These are phyloP conservation scores for Leccinum truebloodii DNA, from an alignment of 768 basidiomycete species.

Conservation along the genomic window DNA sequence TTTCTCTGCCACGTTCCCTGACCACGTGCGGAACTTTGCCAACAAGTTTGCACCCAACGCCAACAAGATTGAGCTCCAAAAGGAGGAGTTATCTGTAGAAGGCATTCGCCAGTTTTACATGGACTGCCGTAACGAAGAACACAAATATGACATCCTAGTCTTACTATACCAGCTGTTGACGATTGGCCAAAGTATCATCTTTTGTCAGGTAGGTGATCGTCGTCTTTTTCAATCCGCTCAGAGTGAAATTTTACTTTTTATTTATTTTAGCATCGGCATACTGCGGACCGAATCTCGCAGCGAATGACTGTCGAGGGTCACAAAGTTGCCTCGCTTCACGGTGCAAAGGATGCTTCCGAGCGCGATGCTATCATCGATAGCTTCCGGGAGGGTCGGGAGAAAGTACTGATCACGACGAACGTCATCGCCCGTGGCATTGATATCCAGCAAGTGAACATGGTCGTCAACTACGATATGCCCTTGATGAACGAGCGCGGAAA, in stretches of 20 bases:
- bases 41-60: constrained; percentile 89
- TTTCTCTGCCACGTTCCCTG: constrained; percentile 98
- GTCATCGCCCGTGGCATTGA: constrained; percentile 99
- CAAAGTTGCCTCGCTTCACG: constrained; percentile 94
- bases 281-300: constrained; percentile 88
- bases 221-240: not conserved
- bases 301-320: constrained; percentile 94
- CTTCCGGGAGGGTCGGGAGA: constrained; percentile 95
- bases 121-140: constrained; percentile 88
- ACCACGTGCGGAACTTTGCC: constrained; percentile 90
- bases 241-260: no score
- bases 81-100: constrained; percentile 90
- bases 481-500: constrained; percentile 70
- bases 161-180: constrained; percentile 88
- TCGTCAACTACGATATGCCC: constrained; percentile 98
- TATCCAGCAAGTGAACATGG: constrained; percentile 99
- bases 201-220: constrained; percentile 72
- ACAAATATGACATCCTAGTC: constrained; percentile 95
- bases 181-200: constrained; percentile 98
- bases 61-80: constrained; percentile 95
- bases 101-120: constrained; percentile 97
- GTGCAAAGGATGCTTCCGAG: constrained; percentile 86
- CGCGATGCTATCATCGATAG: constrained; percentile 92
- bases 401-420: constrained; percentile 98
- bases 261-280: constrained; percentile 70